Conservation (phyloP, 2,329 filamentous ascomycete species). For the Coleophoma crateriformis region DNA sequence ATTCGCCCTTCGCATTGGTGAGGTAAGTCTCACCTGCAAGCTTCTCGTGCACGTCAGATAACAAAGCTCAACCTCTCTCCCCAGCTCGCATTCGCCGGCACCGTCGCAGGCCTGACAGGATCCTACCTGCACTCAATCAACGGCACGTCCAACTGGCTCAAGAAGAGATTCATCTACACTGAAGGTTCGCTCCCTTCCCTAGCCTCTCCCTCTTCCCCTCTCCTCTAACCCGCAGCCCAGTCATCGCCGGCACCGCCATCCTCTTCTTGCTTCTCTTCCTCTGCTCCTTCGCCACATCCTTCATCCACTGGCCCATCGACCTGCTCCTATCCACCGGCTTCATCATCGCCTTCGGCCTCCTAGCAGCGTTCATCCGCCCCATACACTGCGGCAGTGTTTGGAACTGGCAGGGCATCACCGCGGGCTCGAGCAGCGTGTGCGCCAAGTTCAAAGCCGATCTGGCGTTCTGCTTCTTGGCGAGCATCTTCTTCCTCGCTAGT, state of each 20-base stretch:
- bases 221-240: conserved; percentile 17
- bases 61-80: conserved; percentile 28
- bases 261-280: conserved; percentile 67
- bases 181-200: conserved; percentile 27
- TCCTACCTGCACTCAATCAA: conserved; percentile 49
- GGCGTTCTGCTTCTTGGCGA: conserved; percentile 15
- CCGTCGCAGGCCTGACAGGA: conserved; percentile 66
- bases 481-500: conserved; percentile 3
- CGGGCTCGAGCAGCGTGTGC: conserved; percentile 53
- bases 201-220: background rate
- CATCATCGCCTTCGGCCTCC: conserved; percentile 46
- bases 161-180: conserved; percentile 69
- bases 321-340: conserved; percentile 61
- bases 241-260: conserved; percentile 64
- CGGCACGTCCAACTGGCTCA: conserved; percentile 42
- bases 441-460: conserved; percentile 59
- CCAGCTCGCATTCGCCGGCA: conserved; percentile 65
- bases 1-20: conserved; percentile 18
- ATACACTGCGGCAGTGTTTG: conserved; percentile 72
- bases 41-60: background rate
- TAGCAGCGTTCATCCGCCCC: conserved; percentile 65
- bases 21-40: conserved; percentile 9
- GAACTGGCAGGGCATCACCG: conserved; percentile 81
- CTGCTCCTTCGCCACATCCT: conserved; percentile 61
- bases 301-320: conserved; percentile 68